Evolutionary conservation across 352 stramenopile genomes (phyloP).

Genomic region (Phytophthora crassamura): DNA sequence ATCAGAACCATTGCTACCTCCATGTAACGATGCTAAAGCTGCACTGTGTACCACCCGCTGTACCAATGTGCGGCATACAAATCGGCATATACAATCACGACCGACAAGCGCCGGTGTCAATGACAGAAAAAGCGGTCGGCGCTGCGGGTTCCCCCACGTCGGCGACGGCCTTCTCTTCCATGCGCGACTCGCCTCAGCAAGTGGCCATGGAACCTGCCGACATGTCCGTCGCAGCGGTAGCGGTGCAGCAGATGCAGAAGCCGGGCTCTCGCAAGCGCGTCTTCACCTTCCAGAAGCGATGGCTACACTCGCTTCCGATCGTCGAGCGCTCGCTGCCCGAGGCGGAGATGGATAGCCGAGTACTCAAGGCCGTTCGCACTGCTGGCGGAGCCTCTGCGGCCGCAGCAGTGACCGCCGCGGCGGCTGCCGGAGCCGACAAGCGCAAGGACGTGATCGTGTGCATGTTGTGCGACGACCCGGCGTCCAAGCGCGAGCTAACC

Average conservation of each 20-base stretch:
- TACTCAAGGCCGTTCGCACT: conserved; percentile 29
- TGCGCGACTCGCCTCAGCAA: conserved; percentile 17
- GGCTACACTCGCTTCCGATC: conserved; percentile 81
- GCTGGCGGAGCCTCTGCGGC: conserved; percentile 7
- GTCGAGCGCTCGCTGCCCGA: conserved; percentile 69
- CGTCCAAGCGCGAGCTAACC: conserved; percentile 57
- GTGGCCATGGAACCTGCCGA: conserved; percentile 8
- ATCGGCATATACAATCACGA: conserved; percentile 20
- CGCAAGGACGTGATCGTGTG: conserved; percentile 69
- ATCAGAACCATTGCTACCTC: background rate
- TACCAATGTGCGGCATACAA: conserved; percentile 17
- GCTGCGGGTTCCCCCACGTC: conserved; percentile 31
- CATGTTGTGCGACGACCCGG: conserved; percentile 80
- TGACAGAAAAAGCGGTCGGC: conserved; percentile 31
- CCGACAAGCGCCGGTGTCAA: background rate
- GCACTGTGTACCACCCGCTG: conserved; percentile 26
- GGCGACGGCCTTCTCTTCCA: conserved; percentile 19
- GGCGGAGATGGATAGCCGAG: conserved; percentile 35
- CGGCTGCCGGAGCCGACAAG: conserved; percentile 26
- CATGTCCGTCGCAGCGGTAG: background rate
- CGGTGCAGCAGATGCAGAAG: conserved; percentile 20
- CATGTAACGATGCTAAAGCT: background rate
- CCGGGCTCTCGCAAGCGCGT: conserved; percentile 61
- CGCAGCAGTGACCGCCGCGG: conserved; percentile 7
- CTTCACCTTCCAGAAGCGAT: conserved; percentile 85